Conservation (phyloP, 352 stramenopile species). For the Pythium utonaiense region DNA sequence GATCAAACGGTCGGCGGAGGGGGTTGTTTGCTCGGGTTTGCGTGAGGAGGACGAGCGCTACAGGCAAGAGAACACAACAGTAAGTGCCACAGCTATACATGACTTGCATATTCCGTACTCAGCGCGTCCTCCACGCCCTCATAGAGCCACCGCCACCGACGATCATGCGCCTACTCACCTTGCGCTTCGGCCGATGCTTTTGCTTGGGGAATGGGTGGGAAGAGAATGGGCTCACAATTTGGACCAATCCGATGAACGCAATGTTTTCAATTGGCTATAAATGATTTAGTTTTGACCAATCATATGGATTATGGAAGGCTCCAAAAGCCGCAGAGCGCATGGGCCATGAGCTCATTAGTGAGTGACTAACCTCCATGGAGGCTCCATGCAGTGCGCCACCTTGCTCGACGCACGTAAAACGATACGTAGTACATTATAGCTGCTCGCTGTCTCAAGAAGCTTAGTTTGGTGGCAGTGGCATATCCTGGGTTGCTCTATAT, state of each 20-base stretch:
- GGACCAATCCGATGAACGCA: conserved; percentile 6
- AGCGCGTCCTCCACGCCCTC: background rate
- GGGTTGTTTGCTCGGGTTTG: background rate
- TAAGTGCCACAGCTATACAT: background rate
- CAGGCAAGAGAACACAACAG: background rate
- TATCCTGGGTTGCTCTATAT: background rate
- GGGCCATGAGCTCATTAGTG: no score
- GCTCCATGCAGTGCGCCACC: no score
- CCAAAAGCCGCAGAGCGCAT: no score
- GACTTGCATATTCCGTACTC: background rate
- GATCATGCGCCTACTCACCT: conserved; percentile 12
- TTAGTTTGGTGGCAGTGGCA: no score
- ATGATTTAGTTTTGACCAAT: conserved; percentile 11
- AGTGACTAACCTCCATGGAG: no score
- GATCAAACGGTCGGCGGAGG: background rate
- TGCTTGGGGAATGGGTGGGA: conserved; percentile 22
- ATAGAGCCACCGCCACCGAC: background rate
- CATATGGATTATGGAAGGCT: background rate
- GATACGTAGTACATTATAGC: no score
- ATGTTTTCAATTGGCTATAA: conserved; percentile 16
- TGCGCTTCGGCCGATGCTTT: conserved; percentile 2
- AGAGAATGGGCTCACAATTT: conserved; percentile 18
- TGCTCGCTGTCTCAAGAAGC: no score
- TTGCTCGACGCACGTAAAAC: no score
- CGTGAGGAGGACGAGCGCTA: background rate